Conservation (phyloP, 257 asterid genomes). For the Echites panduratus region DNA sequence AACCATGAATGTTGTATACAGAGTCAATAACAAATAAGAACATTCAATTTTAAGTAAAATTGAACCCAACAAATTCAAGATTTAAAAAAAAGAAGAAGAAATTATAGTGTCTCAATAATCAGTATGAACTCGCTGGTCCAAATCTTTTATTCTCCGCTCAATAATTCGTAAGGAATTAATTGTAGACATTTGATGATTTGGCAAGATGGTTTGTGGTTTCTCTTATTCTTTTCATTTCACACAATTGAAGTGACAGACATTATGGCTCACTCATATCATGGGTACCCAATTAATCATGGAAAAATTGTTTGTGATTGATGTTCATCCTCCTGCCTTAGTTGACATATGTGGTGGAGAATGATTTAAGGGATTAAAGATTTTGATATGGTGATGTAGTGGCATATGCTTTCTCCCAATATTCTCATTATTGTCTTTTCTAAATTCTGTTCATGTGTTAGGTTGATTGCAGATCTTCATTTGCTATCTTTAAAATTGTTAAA, state of each 20-base stretch:
- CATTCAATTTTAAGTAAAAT: background rate
- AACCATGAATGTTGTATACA: too few species aligned
- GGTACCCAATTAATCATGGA: background rate
- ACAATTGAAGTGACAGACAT: background rate
- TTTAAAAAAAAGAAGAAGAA: too few species aligned
- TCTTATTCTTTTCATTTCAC: background rate
- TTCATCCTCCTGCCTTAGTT: background rate
- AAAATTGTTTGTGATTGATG: background rate
- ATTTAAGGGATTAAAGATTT: background rate
- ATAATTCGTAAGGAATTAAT: background rate
- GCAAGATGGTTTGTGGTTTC: background rate
- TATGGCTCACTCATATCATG: background rate
- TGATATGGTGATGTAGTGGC: background rate
- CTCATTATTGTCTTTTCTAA: background rate
- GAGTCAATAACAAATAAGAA: background rate
- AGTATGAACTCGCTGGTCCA: background rate
- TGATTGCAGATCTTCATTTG: background rate
- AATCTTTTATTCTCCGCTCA: background rate
- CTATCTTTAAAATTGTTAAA: too few species aligned
- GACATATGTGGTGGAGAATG: background rate
- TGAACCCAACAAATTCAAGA: background rate
- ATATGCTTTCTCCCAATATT: too few species aligned
- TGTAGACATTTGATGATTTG: background rate
- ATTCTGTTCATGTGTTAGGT: background rate
- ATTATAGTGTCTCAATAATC: background rate